Evolutionary conservation across 2,329 filamentous ascomycete species (phyloP).

Genomic region (Alternaria alternata): DNA sequence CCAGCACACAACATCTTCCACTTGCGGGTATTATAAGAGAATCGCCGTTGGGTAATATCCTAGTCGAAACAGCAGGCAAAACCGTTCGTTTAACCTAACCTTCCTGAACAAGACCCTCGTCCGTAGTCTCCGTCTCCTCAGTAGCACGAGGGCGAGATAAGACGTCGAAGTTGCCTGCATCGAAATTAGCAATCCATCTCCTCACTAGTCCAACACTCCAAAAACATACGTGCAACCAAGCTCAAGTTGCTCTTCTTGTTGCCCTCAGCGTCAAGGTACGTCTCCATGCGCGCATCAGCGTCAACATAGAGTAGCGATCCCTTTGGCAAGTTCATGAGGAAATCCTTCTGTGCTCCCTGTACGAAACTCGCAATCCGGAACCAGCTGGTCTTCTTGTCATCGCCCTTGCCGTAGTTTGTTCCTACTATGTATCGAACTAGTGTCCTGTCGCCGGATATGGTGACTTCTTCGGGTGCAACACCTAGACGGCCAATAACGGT

Average conservation of each 20-base stretch:
- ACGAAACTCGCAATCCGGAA: conserved; percentile 81
- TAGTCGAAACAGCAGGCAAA: background rate
- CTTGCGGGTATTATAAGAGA: background rate
- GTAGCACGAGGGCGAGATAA: conserved; percentile 35
- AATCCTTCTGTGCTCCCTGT: conserved; percentile 75
- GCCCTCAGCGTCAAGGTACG: conserved; percentile 72
- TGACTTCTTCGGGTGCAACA: conserved; percentile 77
- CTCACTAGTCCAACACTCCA: background rate
- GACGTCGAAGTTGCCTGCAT: conserved; percentile 47
- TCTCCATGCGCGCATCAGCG: conserved; percentile 75
- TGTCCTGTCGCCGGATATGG: conserved; percentile 77
- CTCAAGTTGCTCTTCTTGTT: conserved; percentile 70
- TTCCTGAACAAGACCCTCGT: conserved; percentile 47
- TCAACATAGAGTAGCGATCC: conserved; percentile 85
- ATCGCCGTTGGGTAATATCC: background rate
- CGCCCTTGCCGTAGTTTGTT: conserved; percentile 69
- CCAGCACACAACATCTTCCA: background rate
- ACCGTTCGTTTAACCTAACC: conserved; percentile 24
- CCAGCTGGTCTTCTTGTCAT: conserved; percentile 83
- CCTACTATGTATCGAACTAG: conserved; percentile 80
- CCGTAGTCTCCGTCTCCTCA: conserved; percentile 36
- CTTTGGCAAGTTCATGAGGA: conserved; percentile 77
- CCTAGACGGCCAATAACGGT: conserved; percentile 87
- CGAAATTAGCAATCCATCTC: conserved; percentile 4
- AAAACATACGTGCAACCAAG: conserved; percentile 78